phyloP scores from a whole-genome alignment of 495 filamentous ascomycete genomes.

The Penicillium canariense region DNA sequence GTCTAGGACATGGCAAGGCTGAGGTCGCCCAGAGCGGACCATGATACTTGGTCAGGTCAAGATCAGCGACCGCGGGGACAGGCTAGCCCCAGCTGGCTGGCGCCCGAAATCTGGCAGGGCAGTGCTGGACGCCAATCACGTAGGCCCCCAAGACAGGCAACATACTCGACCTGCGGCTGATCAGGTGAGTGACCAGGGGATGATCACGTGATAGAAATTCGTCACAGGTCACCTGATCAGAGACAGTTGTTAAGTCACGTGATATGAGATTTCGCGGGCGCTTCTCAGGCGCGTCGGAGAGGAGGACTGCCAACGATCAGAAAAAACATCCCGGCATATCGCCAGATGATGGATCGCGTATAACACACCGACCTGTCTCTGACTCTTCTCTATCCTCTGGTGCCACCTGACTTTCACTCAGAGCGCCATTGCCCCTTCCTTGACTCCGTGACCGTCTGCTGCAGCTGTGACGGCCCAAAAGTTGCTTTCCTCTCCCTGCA shows the following conservation, averaged over 20 bases:
- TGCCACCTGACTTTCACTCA: background rate
- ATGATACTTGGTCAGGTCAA: background rate
- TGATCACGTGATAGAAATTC: background rate
- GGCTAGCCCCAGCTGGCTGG: background rate
- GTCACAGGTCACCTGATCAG: no score
- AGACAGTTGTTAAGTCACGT: no score
- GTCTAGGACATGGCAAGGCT: background rate
- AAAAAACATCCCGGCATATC: conserved; percentile 1
- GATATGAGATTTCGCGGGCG: conserved; percentile 7
- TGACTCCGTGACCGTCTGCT: conserved; percentile 1
- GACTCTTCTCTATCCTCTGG: background rate
- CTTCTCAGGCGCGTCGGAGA: conserved; percentile 5
- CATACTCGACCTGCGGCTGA: no score
- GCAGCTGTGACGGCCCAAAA: conserved; percentile 29
- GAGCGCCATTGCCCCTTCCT: conserved; percentile 1
- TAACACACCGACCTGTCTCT: background rate
- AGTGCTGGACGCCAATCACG: background rate
- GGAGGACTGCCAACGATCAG: background rate
- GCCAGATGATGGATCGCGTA: conserved; percentile 4
- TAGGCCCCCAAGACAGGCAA: background rate
- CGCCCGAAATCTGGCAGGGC: background rate
- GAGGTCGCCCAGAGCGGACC: background rate
- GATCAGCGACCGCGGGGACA: background rate
- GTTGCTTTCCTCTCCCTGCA: conserved; percentile 4
- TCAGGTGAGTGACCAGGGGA: no score